These are phyloP conservation scores for Aspergillus quadrilineatus DNA, from an alignment of 2,329 filamentous ascomycete species.

Conservation along the genomic window DNA sequence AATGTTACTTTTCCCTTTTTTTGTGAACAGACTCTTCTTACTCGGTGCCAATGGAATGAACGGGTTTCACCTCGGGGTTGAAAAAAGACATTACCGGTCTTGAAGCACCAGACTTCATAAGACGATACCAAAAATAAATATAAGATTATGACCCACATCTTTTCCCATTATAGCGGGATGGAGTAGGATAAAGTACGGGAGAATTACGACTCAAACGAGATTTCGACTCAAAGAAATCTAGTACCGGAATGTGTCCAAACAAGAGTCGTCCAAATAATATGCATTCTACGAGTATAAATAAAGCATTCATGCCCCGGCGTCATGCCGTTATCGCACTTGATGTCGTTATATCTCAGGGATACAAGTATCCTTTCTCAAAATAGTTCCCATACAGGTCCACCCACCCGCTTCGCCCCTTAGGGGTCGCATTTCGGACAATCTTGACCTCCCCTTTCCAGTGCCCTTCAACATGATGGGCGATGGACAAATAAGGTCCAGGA, in stretches of 20 bases:
- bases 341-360: slow-evolving; percentile 41
- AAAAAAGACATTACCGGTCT: slow-evolving; percentile 9
- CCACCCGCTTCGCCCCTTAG: slow-evolving; percentile 42
- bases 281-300: neutral
- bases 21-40: slow-evolving; percentile 32
- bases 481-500: slow-evolving; percentile 24
- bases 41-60: slow-evolving; percentile 27
- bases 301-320: neutral
- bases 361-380: slow-evolving; percentile 54
- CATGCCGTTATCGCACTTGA: neutral
- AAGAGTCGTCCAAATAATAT: neutral
- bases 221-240: too few species aligned
- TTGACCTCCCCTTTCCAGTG: slow-evolving; percentile 61
- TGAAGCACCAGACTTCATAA: slow-evolving; percentile 7
- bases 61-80: slow-evolving; percentile 26
- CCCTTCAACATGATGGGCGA: slow-evolving; percentile 51
- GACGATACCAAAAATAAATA: slow-evolving; percentile 20
- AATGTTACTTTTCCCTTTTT: slow-evolving; percentile 36
- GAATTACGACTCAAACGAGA: neutral
- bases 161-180: neutral
- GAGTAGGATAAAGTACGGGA: neutral
- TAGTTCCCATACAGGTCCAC: slow-evolving; percentile 56
- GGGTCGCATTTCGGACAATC: slow-evolving; percentile 50
- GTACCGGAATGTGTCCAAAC: neutral
- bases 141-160: slow-evolving; percentile 15